A percentile compares a stretch with the other conserved stretches of the same genome.
Evolutionary conservation across 2,329 filamentous ascomycete genomes (phyloP).

Genomic region (Colletotrichum sp.): DNA sequence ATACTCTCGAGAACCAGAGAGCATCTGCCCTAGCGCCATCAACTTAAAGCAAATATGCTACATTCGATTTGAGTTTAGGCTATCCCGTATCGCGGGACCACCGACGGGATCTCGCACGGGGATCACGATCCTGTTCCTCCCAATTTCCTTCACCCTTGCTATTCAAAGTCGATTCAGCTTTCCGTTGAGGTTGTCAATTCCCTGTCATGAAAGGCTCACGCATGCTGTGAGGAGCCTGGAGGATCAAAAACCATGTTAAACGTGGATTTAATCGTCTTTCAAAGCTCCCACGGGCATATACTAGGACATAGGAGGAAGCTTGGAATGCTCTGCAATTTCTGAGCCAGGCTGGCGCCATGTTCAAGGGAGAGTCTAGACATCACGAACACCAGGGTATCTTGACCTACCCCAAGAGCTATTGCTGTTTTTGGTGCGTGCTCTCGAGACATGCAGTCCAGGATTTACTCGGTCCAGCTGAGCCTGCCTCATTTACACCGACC

Average conservation of each 20-base stretch:
- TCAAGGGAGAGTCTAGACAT: background rate
- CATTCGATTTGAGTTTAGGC: background rate
- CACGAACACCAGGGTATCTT: background rate
- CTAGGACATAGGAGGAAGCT: background rate
- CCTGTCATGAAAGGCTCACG: background rate
- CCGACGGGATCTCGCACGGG: background rate
- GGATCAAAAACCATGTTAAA: background rate
- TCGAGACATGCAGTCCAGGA: fast-evolving
- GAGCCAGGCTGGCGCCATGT: background rate
- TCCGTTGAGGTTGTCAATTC: background rate
- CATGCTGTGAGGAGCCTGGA: background rate
- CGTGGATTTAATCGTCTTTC: background rate
- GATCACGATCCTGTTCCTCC: background rate
- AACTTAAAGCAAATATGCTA: background rate
- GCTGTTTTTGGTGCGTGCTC: fast-evolving
- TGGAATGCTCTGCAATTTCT: background rate
- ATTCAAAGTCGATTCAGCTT: background rate
- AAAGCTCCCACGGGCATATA: background rate
- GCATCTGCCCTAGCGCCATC: background rate
- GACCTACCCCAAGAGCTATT: background rate
- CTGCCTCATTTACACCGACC: background rate
- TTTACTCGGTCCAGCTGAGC: fast-evolving
- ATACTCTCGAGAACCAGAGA: background rate
- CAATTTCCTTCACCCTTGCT: background rate
- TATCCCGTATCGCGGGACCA: background rate